Base-by-base conservation (phyloP, 495 filamentous ascomycete species). In the Penicillium antarcticum region DNA sequence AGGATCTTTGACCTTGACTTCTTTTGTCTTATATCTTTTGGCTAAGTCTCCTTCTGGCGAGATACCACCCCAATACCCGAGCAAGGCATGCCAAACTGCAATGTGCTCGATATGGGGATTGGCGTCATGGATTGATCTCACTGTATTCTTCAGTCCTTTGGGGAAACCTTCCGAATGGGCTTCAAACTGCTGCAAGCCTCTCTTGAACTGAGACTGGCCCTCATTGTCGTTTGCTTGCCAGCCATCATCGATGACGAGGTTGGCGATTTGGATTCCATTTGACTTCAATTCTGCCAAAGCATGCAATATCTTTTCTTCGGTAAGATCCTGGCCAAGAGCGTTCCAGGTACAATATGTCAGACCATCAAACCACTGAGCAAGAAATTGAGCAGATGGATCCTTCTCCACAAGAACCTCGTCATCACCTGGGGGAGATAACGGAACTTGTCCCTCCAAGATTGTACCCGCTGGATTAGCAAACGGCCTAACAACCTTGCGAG, bases 21-120 rank as follows among this genome's bases (percentile, higher is more conserved):
- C 65, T 36, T 87, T 74, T 5, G 87, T 95, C 61, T 89, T 87
- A 71, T 96, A 97, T 1, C 76, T 80, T 42, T 83, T 73, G 2
- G 87, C 86, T 26, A 98, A 79, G 35, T 82, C 78, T 1, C 92
- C 85, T 13, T 78, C 62, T 0, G 86, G 83, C 1, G 87, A 79
- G 10, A 97, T 83, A 3, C 89, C 94, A 48, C 89, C 94, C 94
- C 94, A 98, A 66, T 97, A 97, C 8, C 94, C 92, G 13, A 95
- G 66, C n/a, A 97, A 74, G 3, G 94, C 88, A 73, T 98, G 94
- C 94, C 94, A 98, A 10, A 98, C 92, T 13, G 87, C 89, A 29
- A 98, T 79, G 59, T 96, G 86, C 54, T 86, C 75, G 40, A 98
- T 88, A 50, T 83, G 84, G 13, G 82, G 83, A 61, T 90, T 82